Evolutionary conservation across 169 alveolate species (phyloP), one percentile per base, ranked within the genome.

Genomic region (Pseudocohnilembus persalinus): DNA sequence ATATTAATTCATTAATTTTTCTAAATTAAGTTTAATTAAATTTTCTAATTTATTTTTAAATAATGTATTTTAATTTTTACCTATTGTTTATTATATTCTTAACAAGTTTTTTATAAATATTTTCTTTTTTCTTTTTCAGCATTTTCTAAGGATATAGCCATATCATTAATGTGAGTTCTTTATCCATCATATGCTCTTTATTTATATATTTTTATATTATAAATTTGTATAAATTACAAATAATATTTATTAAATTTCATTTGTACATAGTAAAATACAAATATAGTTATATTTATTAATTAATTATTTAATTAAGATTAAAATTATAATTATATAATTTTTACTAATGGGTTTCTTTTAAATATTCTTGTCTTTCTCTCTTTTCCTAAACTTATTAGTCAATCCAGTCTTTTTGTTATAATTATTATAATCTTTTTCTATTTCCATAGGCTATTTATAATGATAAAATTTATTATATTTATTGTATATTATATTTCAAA

Each of bases 381-480:
- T 90, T 90, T 75, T 91, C 94, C 26, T 73, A 73, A 0, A 89
- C 80, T 77, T 93, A 81, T 76, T 93, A 86, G 29, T 83, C 65
- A 32, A 88, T 76, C 96, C 96, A 93, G 73, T 90, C 93, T 77
- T 87, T 90, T 86, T 88, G 77, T 76, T 93, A 88, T 77, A 82
- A 74, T 78, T 88, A 64, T 83, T 93, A 78, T 31, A 90, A 74
- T 78, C 77, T 86, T n/a, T 76, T 33, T 73, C 96, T 86, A 30
- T 93, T 89, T 35, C 93, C 93, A 65, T 83, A 87, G 77, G 83
- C 94, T 91, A 31, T 34, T 30, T 32, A 26, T 31, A 68, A 35
- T 49, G n/a, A n/a, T n/a, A n/a, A n/a, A n/a, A n/a, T n/a, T n/a
- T n/a, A n/a, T n/a, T n/a, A n/a, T n/a, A n/a, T n/a, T n/a, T n/a